phyloP scores from a whole-genome alignment of 2,329 filamentous ascomycete genomes.

The Stagonosporopsis vannaccii region DNA sequence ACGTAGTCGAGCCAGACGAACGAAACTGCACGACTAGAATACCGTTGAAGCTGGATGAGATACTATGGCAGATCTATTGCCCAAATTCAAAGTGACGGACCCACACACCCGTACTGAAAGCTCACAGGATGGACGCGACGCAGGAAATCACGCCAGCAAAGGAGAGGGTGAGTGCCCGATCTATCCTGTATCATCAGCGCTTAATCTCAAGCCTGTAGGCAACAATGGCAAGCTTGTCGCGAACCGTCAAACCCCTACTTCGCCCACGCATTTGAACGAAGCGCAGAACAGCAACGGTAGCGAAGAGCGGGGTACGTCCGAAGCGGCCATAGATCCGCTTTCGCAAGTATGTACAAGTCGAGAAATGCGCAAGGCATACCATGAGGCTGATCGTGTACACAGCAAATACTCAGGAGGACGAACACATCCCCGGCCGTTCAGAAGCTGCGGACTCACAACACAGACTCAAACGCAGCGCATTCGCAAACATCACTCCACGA shows the following conservation, averaged over 20 bases:
- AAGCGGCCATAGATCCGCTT: slow-evolving; percentile 67
- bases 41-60: slow-evolving; percentile 25
- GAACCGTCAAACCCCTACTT: slow-evolving; percentile 38
- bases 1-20: not conserved
- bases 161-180: slow-evolving; percentile 30
- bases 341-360: slow-evolving; percentile 64
- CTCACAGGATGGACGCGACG: slow-evolving; percentile 41
- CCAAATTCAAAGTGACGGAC: slow-evolving; percentile 56
- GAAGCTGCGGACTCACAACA: slow-evolving; percentile 60
- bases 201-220: slow-evolving; percentile 29
- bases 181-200: slow-evolving; percentile 24
- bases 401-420: slow-evolving; percentile 70
- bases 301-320: slow-evolving; percentile 30
- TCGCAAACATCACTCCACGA: slow-evolving; percentile 56
- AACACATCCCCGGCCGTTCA: slow-evolving; percentile 68
- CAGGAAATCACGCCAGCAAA: slow-evolving; percentile 29
- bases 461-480: slow-evolving; percentile 41
- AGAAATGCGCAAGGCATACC: slow-evolving; percentile 3
- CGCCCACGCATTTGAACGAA: slow-evolving; percentile 28
- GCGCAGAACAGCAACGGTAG: slow-evolving; percentile 28
- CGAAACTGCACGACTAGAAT: not conserved
- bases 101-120: slow-evolving; percentile 43
- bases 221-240: slow-evolving; percentile 38
- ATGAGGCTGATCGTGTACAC: slow-evolving; percentile 22
- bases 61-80: slow-evolving; percentile 50